Percentiles rank a stretch among this genome's conserved stretches.
phyloP scores from a whole-genome alignment of 108 stramenopile genomes.

The Pseudonitzschia multistriata region DNA sequence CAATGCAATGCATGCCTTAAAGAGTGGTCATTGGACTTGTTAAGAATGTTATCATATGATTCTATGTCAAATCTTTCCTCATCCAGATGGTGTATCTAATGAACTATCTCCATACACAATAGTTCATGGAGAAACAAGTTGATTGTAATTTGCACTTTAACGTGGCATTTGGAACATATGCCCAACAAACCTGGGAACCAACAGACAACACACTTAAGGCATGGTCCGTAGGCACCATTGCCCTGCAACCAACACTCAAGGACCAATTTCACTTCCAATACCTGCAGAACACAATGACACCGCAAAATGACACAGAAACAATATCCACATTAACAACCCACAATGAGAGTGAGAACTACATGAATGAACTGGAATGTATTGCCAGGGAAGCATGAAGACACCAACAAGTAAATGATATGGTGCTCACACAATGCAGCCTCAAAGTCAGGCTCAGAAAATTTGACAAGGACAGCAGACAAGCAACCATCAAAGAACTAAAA shows the following conservation, averaged over 20 bases:
- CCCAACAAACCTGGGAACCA: too few species aligned
- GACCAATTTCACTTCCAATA: too few species aligned
- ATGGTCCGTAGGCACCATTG: slow-evolving; percentile 10
- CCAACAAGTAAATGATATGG: too few species aligned
- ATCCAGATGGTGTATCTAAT: slow-evolving; percentile 27
- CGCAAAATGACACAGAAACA: too few species aligned
- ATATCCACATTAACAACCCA: too few species aligned
- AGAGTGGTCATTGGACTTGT: slow-evolving; percentile 23
- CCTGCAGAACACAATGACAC: too few species aligned
- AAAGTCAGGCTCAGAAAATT: slow-evolving; percentile 29
- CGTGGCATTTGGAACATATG: too few species aligned
- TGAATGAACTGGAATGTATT: too few species aligned
- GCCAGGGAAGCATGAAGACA: too few species aligned
- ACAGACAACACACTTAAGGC: too few species aligned
- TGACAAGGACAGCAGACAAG: slow-evolving; percentile 27
- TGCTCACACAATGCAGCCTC: slow-evolving; percentile 8
- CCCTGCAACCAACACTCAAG: background rate
- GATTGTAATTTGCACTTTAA: slow-evolving; percentile 15
- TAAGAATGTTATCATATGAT: slow-evolving; percentile 9
- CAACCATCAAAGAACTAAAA: slow-evolving; percentile 37
- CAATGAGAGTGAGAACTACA: too few species aligned
- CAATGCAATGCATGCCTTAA: slow-evolving; percentile 20
- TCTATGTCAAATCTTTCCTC: too few species aligned
- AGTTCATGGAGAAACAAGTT: background rate
- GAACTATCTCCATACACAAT: slow-evolving; percentile 25